These are phyloP conservation scores for Aspergillus sclerotiicarbonarius DNA, from an alignment of 495 filamentous ascomycete genomes.

Conservation along the genomic window DNA sequence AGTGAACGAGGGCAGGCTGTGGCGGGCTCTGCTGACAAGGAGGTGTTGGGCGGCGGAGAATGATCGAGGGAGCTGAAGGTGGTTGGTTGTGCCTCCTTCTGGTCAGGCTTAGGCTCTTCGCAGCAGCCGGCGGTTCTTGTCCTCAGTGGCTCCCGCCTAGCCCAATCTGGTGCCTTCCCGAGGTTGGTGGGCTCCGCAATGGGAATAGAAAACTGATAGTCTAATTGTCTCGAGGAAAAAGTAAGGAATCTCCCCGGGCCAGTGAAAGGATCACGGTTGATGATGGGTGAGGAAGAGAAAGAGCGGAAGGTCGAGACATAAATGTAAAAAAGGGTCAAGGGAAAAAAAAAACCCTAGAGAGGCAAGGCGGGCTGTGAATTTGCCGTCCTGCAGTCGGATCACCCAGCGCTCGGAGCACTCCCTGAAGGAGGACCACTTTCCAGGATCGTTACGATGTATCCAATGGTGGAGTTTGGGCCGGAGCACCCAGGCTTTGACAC, in stretches of 20 bases:
- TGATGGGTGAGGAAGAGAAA: neutral
- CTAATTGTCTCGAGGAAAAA: neutral
- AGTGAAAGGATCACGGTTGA: neutral
- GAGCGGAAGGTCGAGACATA: neutral
- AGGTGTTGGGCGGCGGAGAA: slow-evolving; percentile 38
- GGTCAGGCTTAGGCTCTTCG: slow-evolving; percentile 8
- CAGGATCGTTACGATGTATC: neutral
- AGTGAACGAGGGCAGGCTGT: slow-evolving; percentile 28
- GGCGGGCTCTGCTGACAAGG: slow-evolving; percentile 40
- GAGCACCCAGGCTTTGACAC: neutral
- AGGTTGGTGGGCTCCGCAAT: slow-evolving; percentile 9
- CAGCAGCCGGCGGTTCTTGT: slow-evolving; percentile 5
- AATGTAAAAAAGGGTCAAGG: slow-evolving; percentile 3
- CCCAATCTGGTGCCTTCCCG: slow-evolving; percentile 16
- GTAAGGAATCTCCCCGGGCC: neutral
- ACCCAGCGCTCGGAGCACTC: slow-evolving; percentile 3
- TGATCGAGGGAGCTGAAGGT: slow-evolving; percentile 27
- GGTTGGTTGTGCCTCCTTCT: slow-evolving; percentile 22
- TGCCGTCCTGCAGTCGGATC: slow-evolving; percentile 4
- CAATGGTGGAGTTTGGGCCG: neutral
- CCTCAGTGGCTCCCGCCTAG: slow-evolving; percentile 5
- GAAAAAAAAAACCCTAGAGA: slow-evolving; percentile 4
- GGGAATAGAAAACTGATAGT: neutral
- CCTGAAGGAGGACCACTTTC: neutral
- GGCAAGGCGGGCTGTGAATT: neutral